Base-by-base conservation (phyloP, 129 eudicot species). In the Pittosporum tobira region DNA sequence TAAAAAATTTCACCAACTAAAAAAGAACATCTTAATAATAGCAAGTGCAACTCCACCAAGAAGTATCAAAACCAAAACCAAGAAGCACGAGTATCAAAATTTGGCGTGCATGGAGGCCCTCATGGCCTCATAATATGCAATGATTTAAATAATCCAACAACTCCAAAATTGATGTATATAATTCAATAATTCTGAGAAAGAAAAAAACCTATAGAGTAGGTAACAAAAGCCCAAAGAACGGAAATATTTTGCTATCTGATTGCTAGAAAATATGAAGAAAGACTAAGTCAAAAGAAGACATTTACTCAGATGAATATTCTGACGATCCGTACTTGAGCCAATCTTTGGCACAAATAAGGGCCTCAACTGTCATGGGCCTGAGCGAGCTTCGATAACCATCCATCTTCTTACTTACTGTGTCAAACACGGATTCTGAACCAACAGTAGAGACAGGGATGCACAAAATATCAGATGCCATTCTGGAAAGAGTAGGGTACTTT, bases 261-360 rank as follows among this genome's bases (percentile, higher is more conserved):
- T 9, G 40, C 11, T 34, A 34, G 40, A 34, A 34, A 6, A 14
- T 4, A 40, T 3, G 2, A 0, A 38, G 44, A 38, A 40, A 10
- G 46, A 40, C n/a, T n/a, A 40, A 40, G 5, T 10, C 4, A 18
- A 55, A 45, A 37, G 40, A 73, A 50, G 44, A 16, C 22, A 34
- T 48, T 64, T 15, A 49, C 8, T 60, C 25, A 51, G 57, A 59
- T 22, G 8, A 48, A 29, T 28, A 23, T 64, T 73, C 74, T 49
- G 79, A 58, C 15, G 66, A 59, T 44, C 75, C 87, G 52, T 69
- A 49, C 59, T 62, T 80, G 58, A 91, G 75, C 99, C 99, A 91
- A 75, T 91, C 87, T 61, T 91, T 91, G 3, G 96, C 76, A 72
- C 99, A 91, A 21, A 79, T 25, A 37, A 91, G 67, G 13, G 99